phyloP scores from a whole-genome alignment of 768 basidiomycete genomes.

The Trametes elegans region DNA sequence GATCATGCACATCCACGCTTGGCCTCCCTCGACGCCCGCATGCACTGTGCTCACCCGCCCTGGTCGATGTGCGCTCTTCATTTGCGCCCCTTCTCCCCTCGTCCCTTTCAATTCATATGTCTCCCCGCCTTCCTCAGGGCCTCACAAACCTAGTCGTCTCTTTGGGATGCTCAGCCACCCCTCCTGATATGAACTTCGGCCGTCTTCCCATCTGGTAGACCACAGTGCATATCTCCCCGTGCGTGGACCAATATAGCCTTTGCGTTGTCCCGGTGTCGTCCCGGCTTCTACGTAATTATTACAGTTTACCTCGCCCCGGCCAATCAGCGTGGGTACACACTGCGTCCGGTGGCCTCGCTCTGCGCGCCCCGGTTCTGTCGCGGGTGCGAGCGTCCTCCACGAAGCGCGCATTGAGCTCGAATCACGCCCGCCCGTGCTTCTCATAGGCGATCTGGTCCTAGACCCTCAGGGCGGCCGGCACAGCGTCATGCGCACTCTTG shows the following conservation, averaged over 20 bases:
- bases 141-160: neutral
- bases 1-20: conserved; percentile 1
- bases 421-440: neutral
- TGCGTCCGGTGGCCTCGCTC: neutral
- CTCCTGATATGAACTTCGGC: neutral
- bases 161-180: neutral
- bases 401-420: neutral
- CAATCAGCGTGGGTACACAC: conserved; percentile 4
- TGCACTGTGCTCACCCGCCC: neutral
- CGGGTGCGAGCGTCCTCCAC: neutral
- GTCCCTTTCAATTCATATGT: neutral
- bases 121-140: neutral
- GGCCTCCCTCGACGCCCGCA: neutral
- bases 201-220: neutral
- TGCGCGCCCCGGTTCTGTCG: conserved; percentile 2
- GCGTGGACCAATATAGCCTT: conserved; percentile 2
- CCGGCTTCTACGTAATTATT: conserved; percentile 14
- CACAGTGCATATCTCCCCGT: neutral
- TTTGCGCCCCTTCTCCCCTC: neutral
- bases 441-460: neutral
- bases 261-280: conserved; percentile 1
- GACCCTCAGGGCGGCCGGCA: neutral
- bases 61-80: neutral
- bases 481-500: neutral
- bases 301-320: conserved; percentile 15